Percentiles rank a stretch among this genome's conserved stretches.
phyloP scores from a whole-genome alignment of 2,329 filamentous ascomycete genomes.

The Fusarium sororula region DNA sequence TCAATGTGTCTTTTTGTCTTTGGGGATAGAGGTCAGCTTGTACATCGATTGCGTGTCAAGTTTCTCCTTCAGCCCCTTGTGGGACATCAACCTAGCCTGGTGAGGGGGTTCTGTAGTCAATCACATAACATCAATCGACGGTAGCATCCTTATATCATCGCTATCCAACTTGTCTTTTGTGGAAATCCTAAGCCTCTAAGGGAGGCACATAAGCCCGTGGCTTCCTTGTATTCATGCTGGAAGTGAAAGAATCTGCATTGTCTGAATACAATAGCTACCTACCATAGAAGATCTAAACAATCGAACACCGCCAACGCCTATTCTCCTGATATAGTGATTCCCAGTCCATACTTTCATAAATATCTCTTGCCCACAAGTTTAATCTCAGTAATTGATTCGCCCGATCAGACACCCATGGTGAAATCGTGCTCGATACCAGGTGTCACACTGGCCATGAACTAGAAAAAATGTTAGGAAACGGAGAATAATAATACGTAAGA shows the following conservation, averaged over 20 bases:
- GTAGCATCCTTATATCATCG: background rate
- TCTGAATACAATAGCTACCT: background rate
- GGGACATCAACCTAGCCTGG: background rate
- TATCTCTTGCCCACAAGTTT: background rate
- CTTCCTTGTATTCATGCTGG: conserved; percentile 7
- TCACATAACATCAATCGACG: background rate
- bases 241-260: conserved; percentile 23
- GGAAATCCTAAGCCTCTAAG: background rate
- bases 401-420: conserved; percentile 39
- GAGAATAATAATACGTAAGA: background rate
- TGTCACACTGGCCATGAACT: conserved; percentile 88
- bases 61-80: background rate
- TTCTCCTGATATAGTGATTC: conserved; percentile 16
- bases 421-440: conserved; percentile 73
- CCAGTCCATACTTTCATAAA: background rate
- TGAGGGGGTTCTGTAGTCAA: background rate
- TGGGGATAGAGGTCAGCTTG: background rate
- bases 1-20: no score
- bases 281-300: background rate
- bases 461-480: background rate
- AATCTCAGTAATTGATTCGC: background rate
- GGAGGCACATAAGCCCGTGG: background rate
- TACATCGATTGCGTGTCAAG: background rate
- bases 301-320: conserved; percentile 37
- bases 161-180: background rate